Conservation (phyloP, 805 yeast genomes). For the Saccharomycopsis javanensis region DNA sequence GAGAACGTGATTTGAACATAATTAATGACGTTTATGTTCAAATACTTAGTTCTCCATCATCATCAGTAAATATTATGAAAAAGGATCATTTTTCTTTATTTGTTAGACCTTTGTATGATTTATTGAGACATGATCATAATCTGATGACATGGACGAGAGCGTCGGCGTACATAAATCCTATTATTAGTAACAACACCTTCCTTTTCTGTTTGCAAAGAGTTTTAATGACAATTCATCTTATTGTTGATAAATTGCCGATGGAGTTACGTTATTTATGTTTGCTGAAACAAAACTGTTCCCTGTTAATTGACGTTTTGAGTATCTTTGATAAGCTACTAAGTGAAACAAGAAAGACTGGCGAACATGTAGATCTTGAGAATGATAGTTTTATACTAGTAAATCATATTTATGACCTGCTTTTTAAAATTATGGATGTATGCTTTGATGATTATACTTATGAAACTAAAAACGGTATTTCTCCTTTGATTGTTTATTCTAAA, state of each 20-base stretch:
- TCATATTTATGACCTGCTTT: constrained; percentile 2
- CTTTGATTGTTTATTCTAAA: background rate
- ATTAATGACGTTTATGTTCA: constrained; percentile 72
- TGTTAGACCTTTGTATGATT: background rate
- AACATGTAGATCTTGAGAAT: constrained; percentile 7
- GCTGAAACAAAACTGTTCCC: background rate
- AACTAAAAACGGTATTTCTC: background rate
- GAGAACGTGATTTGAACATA: constrained; percentile 81
- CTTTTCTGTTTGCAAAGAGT: background rate
- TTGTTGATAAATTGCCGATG: background rate
- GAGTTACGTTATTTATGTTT: background rate
- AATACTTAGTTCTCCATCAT: constrained; percentile 80
- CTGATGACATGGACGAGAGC: background rate
- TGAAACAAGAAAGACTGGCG: constrained; percentile 10
- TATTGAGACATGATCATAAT: background rate
- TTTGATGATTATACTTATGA: background rate
- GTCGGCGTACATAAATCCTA: background rate
- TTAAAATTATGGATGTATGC: background rate
- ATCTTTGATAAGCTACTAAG: background rate
- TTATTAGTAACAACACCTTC: background rate
- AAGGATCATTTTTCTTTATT: constrained; percentile 1
- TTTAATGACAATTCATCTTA: background rate
- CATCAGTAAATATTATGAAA: constrained; percentile 22
- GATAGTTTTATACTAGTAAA: background rate
- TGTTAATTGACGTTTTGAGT: background rate